Conservation (phyloP, 148 eudicot genomes). For the Tetragonia tetragonoides region DNA sequence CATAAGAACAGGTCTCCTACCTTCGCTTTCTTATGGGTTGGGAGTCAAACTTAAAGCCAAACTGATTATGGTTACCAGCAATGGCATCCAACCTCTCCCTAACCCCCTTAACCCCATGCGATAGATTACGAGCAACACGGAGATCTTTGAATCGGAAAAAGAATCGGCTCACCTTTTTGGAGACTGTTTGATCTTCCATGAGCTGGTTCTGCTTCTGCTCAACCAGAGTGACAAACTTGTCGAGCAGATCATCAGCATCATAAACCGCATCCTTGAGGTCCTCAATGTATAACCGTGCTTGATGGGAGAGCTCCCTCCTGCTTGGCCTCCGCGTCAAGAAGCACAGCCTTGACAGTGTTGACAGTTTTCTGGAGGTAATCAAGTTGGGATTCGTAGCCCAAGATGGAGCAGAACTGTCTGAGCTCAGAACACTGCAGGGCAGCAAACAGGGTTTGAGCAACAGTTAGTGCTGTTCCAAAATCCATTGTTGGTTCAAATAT, state of each 20-base stretch:
- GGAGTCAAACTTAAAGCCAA: background rate
- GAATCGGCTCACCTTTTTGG: conserved; percentile 9
- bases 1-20: conserved; percentile 23
- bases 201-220: background rate
- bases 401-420: background rate
- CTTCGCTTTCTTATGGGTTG: background rate
- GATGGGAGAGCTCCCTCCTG: background rate
- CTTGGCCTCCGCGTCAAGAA: conserved; percentile 21
- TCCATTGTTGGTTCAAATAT: too few species aligned
- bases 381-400: background rate
- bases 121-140: background rate
- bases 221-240: conserved; percentile 9
- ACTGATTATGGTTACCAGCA: too few species aligned
- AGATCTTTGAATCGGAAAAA: conserved; percentile 15
- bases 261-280: conserved; percentile 18
- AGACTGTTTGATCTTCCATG: background rate
- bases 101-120: conserved; percentile 1
- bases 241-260: conserved; percentile 24
- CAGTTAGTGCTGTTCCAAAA: background rate
- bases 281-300: conserved; percentile 6
- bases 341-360: conserved; percentile 14
- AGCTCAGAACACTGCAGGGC: background rate
- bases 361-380: conserved; percentile 13
- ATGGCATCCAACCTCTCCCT: too few species aligned
- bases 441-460: background rate